phyloP scores from a whole-genome alignment of 1,284 basidiomycete genomes.

The Trichosporon asahii region DNA sequence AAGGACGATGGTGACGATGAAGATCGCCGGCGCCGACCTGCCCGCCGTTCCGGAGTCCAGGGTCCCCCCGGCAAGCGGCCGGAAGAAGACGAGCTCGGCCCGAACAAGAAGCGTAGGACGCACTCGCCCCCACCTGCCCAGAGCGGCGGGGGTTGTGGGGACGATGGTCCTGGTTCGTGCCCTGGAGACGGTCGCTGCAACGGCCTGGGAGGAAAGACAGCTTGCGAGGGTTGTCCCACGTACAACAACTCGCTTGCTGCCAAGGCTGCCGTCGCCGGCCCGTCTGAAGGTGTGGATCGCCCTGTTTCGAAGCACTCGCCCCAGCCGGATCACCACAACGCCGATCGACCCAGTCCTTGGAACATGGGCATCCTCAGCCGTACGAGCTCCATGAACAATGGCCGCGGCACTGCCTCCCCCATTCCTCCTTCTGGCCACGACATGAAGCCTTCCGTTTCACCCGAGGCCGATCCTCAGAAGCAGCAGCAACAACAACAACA shows the following conservation, averaged over 20 bases:
- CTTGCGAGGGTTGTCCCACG: slow-evolving; percentile 88
- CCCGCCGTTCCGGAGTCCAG: slow-evolving; percentile 12
- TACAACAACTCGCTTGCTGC: slow-evolving; percentile 68
- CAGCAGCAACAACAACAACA: neutral
- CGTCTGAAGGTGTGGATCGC: slow-evolving; percentile 47
- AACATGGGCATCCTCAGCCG: slow-evolving; percentile 6
- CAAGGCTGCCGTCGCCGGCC: slow-evolving; percentile 12
- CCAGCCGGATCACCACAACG: slow-evolving; percentile 17
- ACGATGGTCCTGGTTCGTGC: slow-evolving; percentile 63
- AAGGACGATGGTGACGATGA: slow-evolving; percentile 25
- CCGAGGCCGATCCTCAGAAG: slow-evolving; percentile 26
- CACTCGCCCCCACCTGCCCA: slow-evolving; percentile 24
- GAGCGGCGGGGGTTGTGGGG: neutral
- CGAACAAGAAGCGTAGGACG: slow-evolving; percentile 25
- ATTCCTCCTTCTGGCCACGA: neutral
- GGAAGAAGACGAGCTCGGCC: slow-evolving; percentile 16
- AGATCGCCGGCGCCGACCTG: slow-evolving; percentile 17
- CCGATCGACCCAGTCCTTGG: slow-evolving; percentile 23
- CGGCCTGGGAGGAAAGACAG: slow-evolving; percentile 83
- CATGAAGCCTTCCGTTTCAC: slow-evolving; percentile 14
- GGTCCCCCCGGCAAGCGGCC: slow-evolving; percentile 12
- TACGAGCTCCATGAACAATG: slow-evolving; percentile 2
- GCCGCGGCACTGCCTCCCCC: neutral
- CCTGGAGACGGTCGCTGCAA: slow-evolving; percentile 94
- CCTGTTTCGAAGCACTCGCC: slow-evolving; percentile 21